Evolutionary conservation across 495 filamentous ascomycete species (phyloP).

Genomic region (Neurospora sp.): DNA sequence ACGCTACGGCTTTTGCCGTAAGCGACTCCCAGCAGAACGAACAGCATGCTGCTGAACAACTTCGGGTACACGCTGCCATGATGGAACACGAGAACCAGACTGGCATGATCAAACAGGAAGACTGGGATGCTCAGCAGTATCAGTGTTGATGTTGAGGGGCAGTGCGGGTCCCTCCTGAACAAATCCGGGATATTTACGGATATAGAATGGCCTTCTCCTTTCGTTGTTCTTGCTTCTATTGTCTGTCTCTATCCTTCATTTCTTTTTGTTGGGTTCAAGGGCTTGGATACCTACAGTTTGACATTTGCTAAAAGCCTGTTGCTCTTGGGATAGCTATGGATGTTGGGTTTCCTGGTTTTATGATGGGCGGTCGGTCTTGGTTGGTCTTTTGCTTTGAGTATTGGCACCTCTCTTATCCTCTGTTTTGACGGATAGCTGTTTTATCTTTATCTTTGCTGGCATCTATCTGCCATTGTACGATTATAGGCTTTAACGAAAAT

Average conservation of each 20-base stretch:
- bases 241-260: background rate
- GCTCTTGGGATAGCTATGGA: background rate
- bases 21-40: slow-evolving; percentile 22
- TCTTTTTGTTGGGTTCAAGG: background rate
- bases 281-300: background rate
- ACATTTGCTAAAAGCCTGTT: background rate
- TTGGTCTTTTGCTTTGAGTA: background rate
- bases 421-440: background rate
- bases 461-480: background rate
- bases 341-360: background rate
- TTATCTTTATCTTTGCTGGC: background rate
- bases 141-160: background rate
- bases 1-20: slow-evolving; percentile 3
- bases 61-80: slow-evolving; percentile 12
- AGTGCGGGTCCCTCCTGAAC: background rate
- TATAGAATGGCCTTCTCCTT: background rate
- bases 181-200: background rate
- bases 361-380: background rate
- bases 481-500: background rate
- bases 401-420: background rate
- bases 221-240: background rate
- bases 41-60: slow-evolving; percentile 14
- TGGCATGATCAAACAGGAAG: slow-evolving; percentile 28
- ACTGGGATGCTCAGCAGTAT: slow-evolving; percentile 17
- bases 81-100: slow-evolving; percentile 18